Base-by-base conservation (phyloP, 371 early-diverging fungal species). In the Cokeromyces recurvatus region DNA sequence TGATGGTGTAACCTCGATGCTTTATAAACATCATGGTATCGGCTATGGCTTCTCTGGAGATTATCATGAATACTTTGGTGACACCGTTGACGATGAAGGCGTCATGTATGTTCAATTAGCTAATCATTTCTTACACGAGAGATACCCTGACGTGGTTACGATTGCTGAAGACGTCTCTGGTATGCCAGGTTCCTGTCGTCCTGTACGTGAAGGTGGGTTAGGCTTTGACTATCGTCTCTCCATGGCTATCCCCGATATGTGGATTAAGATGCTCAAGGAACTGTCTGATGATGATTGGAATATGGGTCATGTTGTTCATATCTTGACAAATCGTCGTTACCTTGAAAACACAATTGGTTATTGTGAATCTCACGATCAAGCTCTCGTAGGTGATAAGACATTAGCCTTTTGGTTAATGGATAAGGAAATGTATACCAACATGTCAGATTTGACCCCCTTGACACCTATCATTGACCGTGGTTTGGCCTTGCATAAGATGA, bases 211-310 rank as follows among this genome's bases (percentile, higher is more conserved):
- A 66, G 96, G 97, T 46, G 97, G 97, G 29, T 72, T 94, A 29
- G 97, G 97, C 0, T 97, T 97, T 59, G 97, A 97, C 65, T 97
- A 95, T 55, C 84, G 97, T n/a, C 79, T 97, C 24, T 86, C 82
- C 0, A 97, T 97, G 97, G 93, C 97, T n/a, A 74, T 95, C 32
- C 97, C 97, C 0, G 97, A 97, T 69, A 97, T 94, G 94, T 97
- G 97, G 97, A 97, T 97, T 76, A 97, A 97, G 66, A 40, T 91
- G 49, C 70, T 96, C 47, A 96, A 96, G 68, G 95, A 96, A 59
- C 57, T 61, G 43, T 54, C 74, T n/a, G 97, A 97, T 55, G 96
- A 95, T 44, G 87, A 95, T 31, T 97, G 97, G 97, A 77, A 89
- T 32, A 86, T 97, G 73, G 90, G 82, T 34, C 71, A 87, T 46